Evolutionary conservation across 2,329 filamentous ascomycete genomes (phyloP), one percentile per base, ranked within the genome.

Genomic region (Furcasterigmium furcatum): DNA sequence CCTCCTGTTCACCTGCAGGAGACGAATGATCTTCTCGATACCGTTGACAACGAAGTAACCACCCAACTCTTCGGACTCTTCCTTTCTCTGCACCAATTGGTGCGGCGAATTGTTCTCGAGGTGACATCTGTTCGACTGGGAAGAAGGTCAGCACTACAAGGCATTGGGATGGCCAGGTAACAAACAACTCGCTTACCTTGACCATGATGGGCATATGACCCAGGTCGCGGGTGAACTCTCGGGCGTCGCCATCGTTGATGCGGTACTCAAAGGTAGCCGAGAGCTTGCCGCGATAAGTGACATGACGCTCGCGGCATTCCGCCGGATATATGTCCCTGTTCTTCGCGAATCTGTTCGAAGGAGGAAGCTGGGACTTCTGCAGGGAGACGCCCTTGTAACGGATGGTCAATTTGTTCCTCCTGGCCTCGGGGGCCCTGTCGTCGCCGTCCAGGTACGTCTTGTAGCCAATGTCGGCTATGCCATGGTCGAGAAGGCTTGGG

Each of bases 1-100:
- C 60, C 94, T 80, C 66, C 89, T 83, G 62, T 91, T 90, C 51
- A 97, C 81, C 52, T 96, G 85, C 51, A 99, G 77, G 73, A 97
- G 84, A 61, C 94, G 89, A 57, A 97, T 91, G 47, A 97, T 82
- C 72, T 96, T 97, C 67, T 99, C 94, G 60, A 91, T 96, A 53
- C 94, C 94, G 64, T 99, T 99, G 59, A 99, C 88, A 58, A 99
- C 84, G 62, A 97, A 99, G 66, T 97, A 99, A 38, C 94, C 94
- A 30, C 94, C 94, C 25, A 97, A 71, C 67, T 99, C 94, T 67
- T 99, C 94, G 0, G 91, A 88, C 67, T 99, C 94, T 69, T 99
- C 94, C 64, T 96, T 95, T 49, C 83, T 82, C 52, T 87, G 77
- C 24, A 97, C 90, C 14, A 99, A 77, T 58, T 87, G 77, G 10